phyloP scores from a whole-genome alignment of 116 monocot genomes.

The Dioscorea cayenensis region DNA sequence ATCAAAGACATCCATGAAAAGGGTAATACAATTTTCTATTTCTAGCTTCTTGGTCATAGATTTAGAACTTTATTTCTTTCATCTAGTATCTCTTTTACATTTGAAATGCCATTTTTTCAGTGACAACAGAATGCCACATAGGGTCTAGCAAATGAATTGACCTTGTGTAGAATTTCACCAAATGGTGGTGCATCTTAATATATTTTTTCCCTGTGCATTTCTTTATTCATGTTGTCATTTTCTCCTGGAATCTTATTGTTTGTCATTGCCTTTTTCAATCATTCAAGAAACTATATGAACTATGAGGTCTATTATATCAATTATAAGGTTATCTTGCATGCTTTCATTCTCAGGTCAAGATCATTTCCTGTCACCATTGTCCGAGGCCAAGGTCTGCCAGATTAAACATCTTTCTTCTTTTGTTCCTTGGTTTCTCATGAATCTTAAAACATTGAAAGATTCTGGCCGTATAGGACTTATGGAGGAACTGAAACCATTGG shows the following conservation, averaged over 20 bases:
- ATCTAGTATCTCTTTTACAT: not conserved
- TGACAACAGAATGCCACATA: too few relatives aligned
- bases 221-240: not conserved
- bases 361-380: conserved; percentile 11
- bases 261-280: not conserved
- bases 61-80: not conserved
- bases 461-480: conserved; percentile 29
- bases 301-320: not conserved
- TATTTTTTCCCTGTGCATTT: too few relatives aligned
- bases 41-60: not conserved
- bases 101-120: too few relatives aligned
- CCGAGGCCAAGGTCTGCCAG: conserved; percentile 13
- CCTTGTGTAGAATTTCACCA: not conserved
- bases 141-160: not conserved
- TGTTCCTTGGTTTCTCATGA: conserved; percentile 49
- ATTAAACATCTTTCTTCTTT: conserved; percentile 45
- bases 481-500: conserved; percentile 18
- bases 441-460: conserved; percentile 46
- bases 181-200: too few relatives aligned
- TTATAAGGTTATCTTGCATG: not conserved
- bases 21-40: conserved; percentile 23
- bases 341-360: conserved; percentile 30
- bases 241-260: not conserved
- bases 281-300: not conserved
- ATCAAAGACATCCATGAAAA: conserved; percentile 47